Base-by-base conservation (phyloP, 331 rosid species). In the Malus hybrid region DNA sequence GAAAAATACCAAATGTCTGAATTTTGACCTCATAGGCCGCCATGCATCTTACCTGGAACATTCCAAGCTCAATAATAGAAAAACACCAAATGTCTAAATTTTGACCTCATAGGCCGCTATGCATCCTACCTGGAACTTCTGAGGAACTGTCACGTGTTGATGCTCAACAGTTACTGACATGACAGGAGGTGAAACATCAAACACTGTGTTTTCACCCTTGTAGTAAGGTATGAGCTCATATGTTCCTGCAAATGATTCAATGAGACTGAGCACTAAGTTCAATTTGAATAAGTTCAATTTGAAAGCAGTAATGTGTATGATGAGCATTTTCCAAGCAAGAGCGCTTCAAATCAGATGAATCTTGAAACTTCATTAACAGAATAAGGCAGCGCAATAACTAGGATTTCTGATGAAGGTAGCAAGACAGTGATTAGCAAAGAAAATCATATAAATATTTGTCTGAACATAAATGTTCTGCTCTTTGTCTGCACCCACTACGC, bases 181-280 rank as follows among this genome's bases (percentile, higher is more conserved):
- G 76, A 85, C 83, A 66, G 97, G 84, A 27, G 99, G 97, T 19
- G 91, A 94, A 86, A 94, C 90, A 74, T 90, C 99, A 88, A 94
- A 94, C 39, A 90, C 89, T 24, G 97, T 90, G 85, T 94, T 92
- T 79, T 94, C 99, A 69, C 99, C 99, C 90, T 89, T 92, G 87
- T 94, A 94, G 87, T 85, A 94, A 74, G 99, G 99, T 68, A 94
- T 87, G 69, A 94, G 91, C 83, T 87, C 89, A 74, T 87, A 94
- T 62, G 75, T 83, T 83, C 99, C 99, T 94, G 96, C 44, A 20
- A 80, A 70, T 34, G 66, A 74, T 86, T 46, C 39, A 71, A 79
- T 55, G 69, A 75, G 73, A 66, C 48, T 75, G 70, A 79, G 78
- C 73, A 55, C n/a, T 42, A n/a, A 6, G 60, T 46, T 55, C 48